Evolutionary conservation across 139 green algal genomes (phyloP), one percentile per base, ranked within the genome.

Genomic region (Dunaliella primolecta): DNA sequence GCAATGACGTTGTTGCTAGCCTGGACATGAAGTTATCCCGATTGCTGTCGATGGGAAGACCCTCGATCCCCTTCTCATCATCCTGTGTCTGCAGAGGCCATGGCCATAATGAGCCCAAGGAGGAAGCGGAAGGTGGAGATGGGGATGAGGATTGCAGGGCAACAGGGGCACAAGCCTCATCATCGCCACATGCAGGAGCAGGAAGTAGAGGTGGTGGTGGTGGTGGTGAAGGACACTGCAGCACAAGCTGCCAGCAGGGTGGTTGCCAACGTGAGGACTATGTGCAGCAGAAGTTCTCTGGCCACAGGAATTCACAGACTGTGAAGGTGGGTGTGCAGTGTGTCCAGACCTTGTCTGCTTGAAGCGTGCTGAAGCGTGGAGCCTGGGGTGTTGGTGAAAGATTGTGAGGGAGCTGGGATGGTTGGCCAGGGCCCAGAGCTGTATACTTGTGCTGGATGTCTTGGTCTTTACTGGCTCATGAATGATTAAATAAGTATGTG

Each of bases 211-310:
- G 7, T 64, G 46, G 15, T 7, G 46, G 15, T 7, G 46, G 46
- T 15, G 77, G 7, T n/a, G 3, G 33, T 1, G 21, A 56, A 79
- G 23, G 27, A 30, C 37, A 70, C 72, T 32, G 32, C 25, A 31
- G 2, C 0, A 30, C 34, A 64, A 0, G 38, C 3, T 35, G 74
- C 72, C 11, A 1, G 55, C 3, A 25, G 75, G 31, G 24, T 31
- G 1, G 33, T 1, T 23, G 64, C 27, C n/a, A 36, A 36, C 30
- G 75, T 21, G 29, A 77, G 27, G 31, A 84, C 80, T 35, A 82
- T 70, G 78, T 82, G 80, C 29, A 36, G 56, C 80, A 56, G 38
- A 46, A 37, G 55, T 56, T 78, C 80, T 55, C 80, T 27, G 80
- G 56, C 2, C 80, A 85, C 70, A 71, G 34, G 35, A 71, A 72